These are phyloP conservation scores for Sporobolomyces pararoseus DNA, from an alignment of 768 basidiomycete genomes.

Conservation along the genomic window DNA sequence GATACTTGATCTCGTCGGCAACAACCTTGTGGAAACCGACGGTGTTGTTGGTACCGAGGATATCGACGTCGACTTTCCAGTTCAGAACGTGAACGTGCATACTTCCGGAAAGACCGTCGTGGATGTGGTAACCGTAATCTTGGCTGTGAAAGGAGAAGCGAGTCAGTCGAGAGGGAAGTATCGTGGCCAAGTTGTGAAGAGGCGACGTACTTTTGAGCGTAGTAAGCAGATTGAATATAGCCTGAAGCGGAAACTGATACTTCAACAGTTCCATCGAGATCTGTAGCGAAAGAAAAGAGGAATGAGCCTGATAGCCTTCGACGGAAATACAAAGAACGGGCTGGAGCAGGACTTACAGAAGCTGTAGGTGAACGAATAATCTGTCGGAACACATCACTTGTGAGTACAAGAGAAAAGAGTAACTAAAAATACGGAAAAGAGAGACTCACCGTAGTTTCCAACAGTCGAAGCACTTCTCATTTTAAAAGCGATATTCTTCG, in stretches of 20 bases:
- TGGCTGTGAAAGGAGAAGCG: conserved; percentile 22
- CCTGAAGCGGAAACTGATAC: conserved; percentile 41
- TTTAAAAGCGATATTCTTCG: conserved; percentile 40
- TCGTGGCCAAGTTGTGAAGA: background rate
- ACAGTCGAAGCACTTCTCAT: conserved; percentile 37
- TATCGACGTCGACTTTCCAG: conserved; percentile 40
- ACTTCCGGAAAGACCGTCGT: conserved; percentile 38
- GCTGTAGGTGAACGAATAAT: conserved; percentile 30
- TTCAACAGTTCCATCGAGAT: conserved; percentile 42
- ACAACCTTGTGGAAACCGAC: conserved; percentile 42
- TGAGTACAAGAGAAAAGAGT: background rate
- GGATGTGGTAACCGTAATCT: conserved; percentile 46
- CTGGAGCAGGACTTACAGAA: conserved; percentile 31
- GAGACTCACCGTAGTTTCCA: conserved; percentile 41
- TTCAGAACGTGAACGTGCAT: conserved; percentile 25
- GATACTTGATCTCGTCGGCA: conserved; percentile 26
- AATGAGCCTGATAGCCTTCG: background rate
- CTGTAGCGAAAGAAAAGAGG: background rate
- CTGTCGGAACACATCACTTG: background rate
- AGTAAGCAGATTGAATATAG: conserved; percentile 23
- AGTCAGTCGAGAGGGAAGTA: background rate
- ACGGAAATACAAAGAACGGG: too few species aligned
- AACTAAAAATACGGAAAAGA: background rate
- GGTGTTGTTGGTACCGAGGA: conserved; percentile 44
- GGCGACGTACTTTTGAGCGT: conserved; percentile 12